Conservation (phyloP, 1,284 basidiomycete species). For the Macrocystidia cucumis region DNA sequence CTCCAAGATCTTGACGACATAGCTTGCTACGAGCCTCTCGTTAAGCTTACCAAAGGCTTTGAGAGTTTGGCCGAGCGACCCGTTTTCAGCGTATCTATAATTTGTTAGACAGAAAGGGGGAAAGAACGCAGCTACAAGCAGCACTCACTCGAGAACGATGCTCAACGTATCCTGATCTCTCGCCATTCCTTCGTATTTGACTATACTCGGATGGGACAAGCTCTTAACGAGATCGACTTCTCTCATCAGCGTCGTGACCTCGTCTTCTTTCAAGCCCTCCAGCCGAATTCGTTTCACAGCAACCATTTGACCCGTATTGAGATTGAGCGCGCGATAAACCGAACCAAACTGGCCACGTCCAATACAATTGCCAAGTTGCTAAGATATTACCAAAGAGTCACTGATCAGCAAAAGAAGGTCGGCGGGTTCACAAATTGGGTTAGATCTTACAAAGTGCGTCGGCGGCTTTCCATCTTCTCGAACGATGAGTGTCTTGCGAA, state of each 20-base stretch:
- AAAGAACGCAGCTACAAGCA: constrained; percentile 16
- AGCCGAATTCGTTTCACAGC: constrained; percentile 90
- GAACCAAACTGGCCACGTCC: constrained; percentile 95
- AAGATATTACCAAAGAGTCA: constrained; percentile 5
- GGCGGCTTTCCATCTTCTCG: constrained; percentile 75
- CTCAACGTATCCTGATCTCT: constrained; percentile 81
- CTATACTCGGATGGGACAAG: constrained; percentile 86
- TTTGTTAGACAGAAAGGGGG: constrained; percentile 10
- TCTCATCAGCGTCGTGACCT: constrained; percentile 81
- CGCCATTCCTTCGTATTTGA: constrained; percentile 95
- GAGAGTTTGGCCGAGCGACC: constrained; percentile 84
- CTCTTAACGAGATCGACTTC: constrained; percentile 90
- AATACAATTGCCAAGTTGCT: constrained; percentile 96
- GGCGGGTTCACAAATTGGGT: constrained; percentile 7
- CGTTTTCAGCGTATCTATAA: constrained; percentile 85
- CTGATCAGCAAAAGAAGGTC: constrained; percentile 11
- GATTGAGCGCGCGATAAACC: constrained; percentile 89
- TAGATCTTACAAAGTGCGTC: constrained; percentile 72
- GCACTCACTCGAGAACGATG: constrained; percentile 84
- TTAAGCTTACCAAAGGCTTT: constrained; percentile 90
- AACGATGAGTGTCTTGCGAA: constrained; percentile 73
- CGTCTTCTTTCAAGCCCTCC: constrained; percentile 80
- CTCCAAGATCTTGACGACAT: constrained; percentile 91
- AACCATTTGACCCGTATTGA: constrained; percentile 90
- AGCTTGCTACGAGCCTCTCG: constrained; percentile 82